phyloP scores from a whole-genome alignment of 208 protist species.

The Leishmania amazonensis region DNA sequence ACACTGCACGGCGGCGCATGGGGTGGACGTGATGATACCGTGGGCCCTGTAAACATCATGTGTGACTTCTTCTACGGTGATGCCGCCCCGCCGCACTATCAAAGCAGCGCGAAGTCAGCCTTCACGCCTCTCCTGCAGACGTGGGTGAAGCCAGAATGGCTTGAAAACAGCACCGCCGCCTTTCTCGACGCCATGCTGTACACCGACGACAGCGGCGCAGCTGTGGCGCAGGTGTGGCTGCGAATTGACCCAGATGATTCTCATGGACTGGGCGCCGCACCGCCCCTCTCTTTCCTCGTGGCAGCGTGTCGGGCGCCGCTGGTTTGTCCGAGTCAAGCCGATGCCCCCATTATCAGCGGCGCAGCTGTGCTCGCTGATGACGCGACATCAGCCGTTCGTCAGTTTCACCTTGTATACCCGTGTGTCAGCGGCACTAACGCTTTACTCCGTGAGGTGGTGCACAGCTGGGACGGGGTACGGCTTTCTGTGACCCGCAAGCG shows the following conservation, averaged over 20 bases:
- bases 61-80: conserved; percentile 14
- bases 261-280: background rate
- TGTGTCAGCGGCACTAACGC: background rate
- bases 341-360: conserved; percentile 1
- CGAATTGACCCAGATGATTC: background rate
- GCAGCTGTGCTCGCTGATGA: conserved; percentile 1
- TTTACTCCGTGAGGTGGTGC: conserved; percentile 20
- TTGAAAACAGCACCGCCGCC: conserved; percentile 7
- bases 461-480: conserved; percentile 7
- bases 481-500: conserved; percentile 5
- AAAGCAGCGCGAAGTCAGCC: no score
- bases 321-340: background rate
- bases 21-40: background rate
- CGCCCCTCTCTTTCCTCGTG: background rate
- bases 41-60: background rate
- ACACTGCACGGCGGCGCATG: background rate
- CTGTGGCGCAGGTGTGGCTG: conserved; percentile 17
- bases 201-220: background rate
- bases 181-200: background rate
- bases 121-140: conserved; percentile 7
- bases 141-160: background rate
- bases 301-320: conserved; percentile 14
- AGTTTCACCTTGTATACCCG: conserved; percentile 14
- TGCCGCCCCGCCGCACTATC: background rate
- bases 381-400: background rate